phyloP scores from a whole-genome alignment of 2,329 filamentous ascomycete genomes.

The Exophiala lecanii-corni region DNA sequence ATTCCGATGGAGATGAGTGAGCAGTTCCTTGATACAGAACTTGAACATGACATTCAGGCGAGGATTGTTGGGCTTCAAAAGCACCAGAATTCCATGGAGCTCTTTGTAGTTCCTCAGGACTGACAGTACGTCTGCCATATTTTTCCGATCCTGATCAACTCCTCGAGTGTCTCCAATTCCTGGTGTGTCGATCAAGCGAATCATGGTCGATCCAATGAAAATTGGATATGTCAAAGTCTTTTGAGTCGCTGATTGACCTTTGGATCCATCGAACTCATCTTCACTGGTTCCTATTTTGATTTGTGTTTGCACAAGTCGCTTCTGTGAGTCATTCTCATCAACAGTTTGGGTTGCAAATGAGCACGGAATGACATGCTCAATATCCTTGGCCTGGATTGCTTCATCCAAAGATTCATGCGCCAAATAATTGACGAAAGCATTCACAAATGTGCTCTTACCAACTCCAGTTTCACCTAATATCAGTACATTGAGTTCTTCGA shows the following conservation, averaged over 20 bases:
- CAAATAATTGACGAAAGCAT: constrained; percentile 46
- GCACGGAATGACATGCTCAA: constrained; percentile 38
- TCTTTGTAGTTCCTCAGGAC: constrained; percentile 34
- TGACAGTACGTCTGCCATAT: constrained; percentile 38
- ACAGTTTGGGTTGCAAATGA: constrained; percentile 36
- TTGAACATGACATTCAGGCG: constrained; percentile 37
- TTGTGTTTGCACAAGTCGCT: constrained; percentile 28
- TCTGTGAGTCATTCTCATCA: constrained; percentile 25
- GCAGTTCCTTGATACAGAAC: constrained; percentile 40
- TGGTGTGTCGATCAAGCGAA: constrained; percentile 42
- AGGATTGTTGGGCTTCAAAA: constrained; percentile 39
- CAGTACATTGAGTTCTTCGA: constrained; percentile 40
- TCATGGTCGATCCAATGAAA: constrained; percentile 26
- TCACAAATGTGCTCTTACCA: constrained; percentile 49
- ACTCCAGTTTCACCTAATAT: constrained; percentile 48
- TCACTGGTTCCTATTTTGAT: constrained; percentile 31
- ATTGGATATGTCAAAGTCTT: constrained; percentile 33
- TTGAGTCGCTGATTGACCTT: constrained; percentile 37
- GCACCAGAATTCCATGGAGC: constrained; percentile 41
- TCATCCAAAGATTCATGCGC: constrained; percentile 35
- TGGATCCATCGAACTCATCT: constrained; percentile 29
- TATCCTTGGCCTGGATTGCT: constrained; percentile 29
- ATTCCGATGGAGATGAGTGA: constrained; percentile 37
- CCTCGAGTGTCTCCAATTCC: constrained; percentile 42
- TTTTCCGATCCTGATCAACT: constrained; percentile 34